Evolutionary conservation across 768 basidiomycete species (phyloP), one percentile per base, ranked within the genome.

Genomic region (Guyanaporus albipodus): DNA sequence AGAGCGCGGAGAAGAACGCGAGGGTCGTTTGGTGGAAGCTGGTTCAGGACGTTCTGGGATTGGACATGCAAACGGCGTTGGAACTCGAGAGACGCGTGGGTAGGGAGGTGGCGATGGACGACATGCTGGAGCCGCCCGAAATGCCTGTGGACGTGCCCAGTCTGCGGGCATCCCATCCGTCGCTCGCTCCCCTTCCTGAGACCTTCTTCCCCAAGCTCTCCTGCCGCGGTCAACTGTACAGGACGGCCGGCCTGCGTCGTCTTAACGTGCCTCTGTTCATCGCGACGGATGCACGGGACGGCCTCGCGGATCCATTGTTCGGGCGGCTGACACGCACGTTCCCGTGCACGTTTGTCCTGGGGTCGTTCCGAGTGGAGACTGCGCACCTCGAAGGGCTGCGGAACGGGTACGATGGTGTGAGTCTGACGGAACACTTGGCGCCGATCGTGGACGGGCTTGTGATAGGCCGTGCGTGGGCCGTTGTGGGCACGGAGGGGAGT

Each of bases 391-490:
- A 67, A 27, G 45, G 48, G 14, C 38, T 79, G 41, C 58, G 55
- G 21, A 82, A 76, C 50, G 66, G 54, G 7, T 63, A 75, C 32
- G 84, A 85, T 53, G 75, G 75, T 3, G 61, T 77, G 22, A 56
- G 43, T 26, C 59, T 88, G 53, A 70, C 58, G 17, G 55, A 50
- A 14, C 77, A 79, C 53, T 48, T 87, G 10, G 56, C 77, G 18
- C 84, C 87, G 2, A 77, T 88, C 47, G 55, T 91, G 26, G 87
- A 90, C 58, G 85, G 82, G 6, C 70, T 87, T 68, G 76, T 92
- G 24, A 76, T 79, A 14, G 77, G 78, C 3, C 72, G 73, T 42
- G 83, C 81, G 0, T 65, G 72, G 61, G 67, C 57, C 14, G 74
- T 87, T 24, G 77, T 83, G 0, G 86, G 85, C 2, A 91, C 87